phyloP scores from a whole-genome alignment of 306 rosid genomes.

The Potentilla sterilis region DNA sequence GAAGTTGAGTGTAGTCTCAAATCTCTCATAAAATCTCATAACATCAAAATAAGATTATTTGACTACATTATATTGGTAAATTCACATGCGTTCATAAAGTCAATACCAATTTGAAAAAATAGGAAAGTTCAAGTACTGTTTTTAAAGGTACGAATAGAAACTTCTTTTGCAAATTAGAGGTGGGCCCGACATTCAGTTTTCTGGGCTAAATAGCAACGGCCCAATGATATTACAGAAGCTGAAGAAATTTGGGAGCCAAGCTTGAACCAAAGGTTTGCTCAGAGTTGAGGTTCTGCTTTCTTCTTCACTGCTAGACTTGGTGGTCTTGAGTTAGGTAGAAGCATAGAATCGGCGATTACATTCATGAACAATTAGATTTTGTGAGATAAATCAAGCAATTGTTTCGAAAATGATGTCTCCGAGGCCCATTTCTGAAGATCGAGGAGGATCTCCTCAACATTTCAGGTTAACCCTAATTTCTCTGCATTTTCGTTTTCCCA shows the following conservation, averaged over 20 bases:
- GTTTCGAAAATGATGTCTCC: constrained; percentile 75
- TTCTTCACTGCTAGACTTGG: background rate
- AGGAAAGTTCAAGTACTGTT: no score
- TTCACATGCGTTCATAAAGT: no score
- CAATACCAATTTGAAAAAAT: no score
- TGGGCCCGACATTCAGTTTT: no score
- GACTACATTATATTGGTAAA: no score
- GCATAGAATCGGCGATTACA: background rate
- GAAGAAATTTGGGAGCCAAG: background rate
- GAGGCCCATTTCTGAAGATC: constrained; percentile 63
- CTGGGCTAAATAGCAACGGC: no score
- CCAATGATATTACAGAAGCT: no score
- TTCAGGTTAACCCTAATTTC: constrained; percentile 48
- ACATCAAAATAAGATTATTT: no score
- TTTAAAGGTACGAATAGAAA: no score
- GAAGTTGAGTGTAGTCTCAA: no score
- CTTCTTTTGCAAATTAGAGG: no score
- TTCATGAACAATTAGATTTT: background rate
- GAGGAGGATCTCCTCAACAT: constrained; percentile 61
- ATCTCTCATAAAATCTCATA: no score
- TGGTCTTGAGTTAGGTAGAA: background rate
- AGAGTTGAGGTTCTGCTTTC: background rate
- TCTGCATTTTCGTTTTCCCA: background rate
- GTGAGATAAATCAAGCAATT: background rate
- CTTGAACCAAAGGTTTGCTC: background rate